Evolutionary conservation across 2,329 filamentous ascomycete species (phyloP), one percentile per base, ranked within the genome.

Genomic region (Dactylellina leptospora): DNA sequence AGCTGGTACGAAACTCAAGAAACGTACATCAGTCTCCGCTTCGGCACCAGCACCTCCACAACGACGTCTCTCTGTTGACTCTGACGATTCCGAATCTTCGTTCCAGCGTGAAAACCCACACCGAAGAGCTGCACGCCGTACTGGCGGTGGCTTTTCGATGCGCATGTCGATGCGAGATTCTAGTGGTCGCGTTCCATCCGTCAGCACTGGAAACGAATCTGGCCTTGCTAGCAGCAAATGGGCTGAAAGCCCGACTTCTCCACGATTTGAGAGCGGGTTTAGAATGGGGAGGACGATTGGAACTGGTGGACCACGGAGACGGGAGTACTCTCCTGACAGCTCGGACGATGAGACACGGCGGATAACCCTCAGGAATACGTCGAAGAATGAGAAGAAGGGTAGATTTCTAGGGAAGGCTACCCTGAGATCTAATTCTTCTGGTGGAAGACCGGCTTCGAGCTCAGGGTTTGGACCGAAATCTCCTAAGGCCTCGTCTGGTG

Each of bases 281-380:
- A 50, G 66, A 25, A 55, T 44, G 2, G 58, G 58, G 23, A 62
- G 66, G 20, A 47, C 51, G 20, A 63, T 73, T 36, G 69, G 69
- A 13, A 66, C 69, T 5, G 69, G 61, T 51, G 69, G 54, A 13
- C 60, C 69, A 28, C 56, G 69, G 10, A 40, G 55, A 33, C 20
- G 69, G 22, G 60, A 73, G 13, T 73, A 64, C 28, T 73, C 69
- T 3, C 69, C 69, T 13, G 69, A 73, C 51, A 73, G 59, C 38
- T 73, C 69, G 9, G 69, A 73, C 33, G 69, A 73, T n/a, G 69
- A 66, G 4, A 45, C 23, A 4, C 30, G 36, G 10, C 33, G 53
- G 13, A 28, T 22, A 4, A 59, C 62, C 3, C 25, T 66, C 8
- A 56, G 61, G 10, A 27, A 22, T 11, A 45, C 50, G 5, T 10